Percentiles rank a stretch among this genome's conserved stretches.
phyloP scores from a whole-genome alignment of 2,329 filamentous ascomycete species.

The Fusarium solani-melongenae region DNA sequence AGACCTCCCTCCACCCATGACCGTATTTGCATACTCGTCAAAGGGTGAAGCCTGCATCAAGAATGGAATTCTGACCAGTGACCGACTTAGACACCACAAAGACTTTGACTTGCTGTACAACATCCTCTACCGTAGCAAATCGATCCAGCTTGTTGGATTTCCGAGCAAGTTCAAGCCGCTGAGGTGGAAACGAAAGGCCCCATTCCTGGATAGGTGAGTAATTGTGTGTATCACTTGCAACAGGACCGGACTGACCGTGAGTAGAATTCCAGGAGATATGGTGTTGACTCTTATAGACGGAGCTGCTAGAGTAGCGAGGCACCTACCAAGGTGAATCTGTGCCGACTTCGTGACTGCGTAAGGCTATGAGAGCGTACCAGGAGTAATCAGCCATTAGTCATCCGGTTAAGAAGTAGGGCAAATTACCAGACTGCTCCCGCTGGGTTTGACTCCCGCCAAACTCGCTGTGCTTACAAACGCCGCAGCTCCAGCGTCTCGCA shows the following conservation, averaged over 20 bases:
- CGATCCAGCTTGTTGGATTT: background rate
- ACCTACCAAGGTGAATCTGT: background rate
- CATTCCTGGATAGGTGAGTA: background rate
- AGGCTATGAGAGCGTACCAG: background rate
- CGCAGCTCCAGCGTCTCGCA: background rate
- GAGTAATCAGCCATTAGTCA: background rate
- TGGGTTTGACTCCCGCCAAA: slow-evolving; percentile 2
- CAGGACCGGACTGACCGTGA: background rate
- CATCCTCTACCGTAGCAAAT: slow-evolving; percentile 1
- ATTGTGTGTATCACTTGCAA: background rate
- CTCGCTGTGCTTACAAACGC: slow-evolving; percentile 1
- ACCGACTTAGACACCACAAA: background rate
- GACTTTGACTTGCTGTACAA: background rate
- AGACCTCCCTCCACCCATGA: background rate
- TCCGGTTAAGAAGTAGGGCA: background rate
- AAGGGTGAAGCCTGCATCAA: slow-evolving; percentile 18
- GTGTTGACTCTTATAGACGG: background rate
- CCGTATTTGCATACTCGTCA: background rate
- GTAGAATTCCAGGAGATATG: background rate
- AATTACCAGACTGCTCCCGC: slow-evolving; percentile 1
- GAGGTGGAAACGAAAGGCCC: background rate
- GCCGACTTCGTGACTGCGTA: background rate
- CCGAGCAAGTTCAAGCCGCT: background rate
- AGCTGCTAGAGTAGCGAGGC: background rate
- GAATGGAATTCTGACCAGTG: slow-evolving; percentile 1